Percentiles rank a stretch among this genome's conserved stretches.
Evolutionary conservation across 2,329 filamentous ascomycete species (phyloP).

Genomic region (Dissoconium aciculare): DNA sequence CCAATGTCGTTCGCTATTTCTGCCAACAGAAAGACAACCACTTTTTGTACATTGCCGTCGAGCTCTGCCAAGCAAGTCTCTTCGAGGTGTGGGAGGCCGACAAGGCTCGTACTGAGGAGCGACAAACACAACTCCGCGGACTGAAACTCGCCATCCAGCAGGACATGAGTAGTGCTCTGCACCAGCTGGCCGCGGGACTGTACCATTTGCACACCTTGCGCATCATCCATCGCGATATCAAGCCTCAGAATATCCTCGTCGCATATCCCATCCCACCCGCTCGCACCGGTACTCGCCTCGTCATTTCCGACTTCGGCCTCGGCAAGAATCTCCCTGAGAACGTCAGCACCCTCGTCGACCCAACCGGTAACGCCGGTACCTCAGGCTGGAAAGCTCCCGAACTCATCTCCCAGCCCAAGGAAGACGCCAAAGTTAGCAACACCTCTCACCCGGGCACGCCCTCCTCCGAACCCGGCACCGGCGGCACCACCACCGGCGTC

Average conservation of each 20-base stretch:
- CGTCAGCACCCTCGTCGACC: constrained; percentile 86
- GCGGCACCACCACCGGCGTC: constrained; percentile 49
- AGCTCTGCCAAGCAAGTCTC: constrained; percentile 83
- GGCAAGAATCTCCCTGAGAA: constrained; percentile 94
- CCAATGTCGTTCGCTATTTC: constrained; percentile 93
- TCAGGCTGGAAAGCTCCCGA: constrained; percentile 95
- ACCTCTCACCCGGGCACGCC: constrained; percentile 29
- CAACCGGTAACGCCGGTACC: constrained; percentile 85
- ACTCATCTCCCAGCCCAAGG: constrained; percentile 50
- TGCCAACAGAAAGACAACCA: constrained; percentile 76
- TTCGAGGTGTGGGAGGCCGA: constrained; percentile 87
- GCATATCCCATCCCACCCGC: constrained; percentile 52
- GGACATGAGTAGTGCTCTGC: constrained; percentile 65
- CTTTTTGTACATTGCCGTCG: constrained; percentile 91
- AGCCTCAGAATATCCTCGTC: constrained; percentile 93
- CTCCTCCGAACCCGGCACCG: constrained; percentile 34
- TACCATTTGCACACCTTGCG: constrained; percentile 78
- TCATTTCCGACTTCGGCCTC: constrained; percentile 94
- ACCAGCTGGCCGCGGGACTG: constrained; percentile 80
- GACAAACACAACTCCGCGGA: constrained; percentile 28
- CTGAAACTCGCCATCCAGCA: constrained; percentile 58
- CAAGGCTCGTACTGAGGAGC: constrained; percentile 43
- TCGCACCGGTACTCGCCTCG: constrained; percentile 51
- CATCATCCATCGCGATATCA: constrained; percentile 93
- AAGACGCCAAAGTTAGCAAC: constrained; percentile 23